phyloP scores from a whole-genome alignment of 495 filamentous ascomycete species.

The Bombardia bombarda region DNA sequence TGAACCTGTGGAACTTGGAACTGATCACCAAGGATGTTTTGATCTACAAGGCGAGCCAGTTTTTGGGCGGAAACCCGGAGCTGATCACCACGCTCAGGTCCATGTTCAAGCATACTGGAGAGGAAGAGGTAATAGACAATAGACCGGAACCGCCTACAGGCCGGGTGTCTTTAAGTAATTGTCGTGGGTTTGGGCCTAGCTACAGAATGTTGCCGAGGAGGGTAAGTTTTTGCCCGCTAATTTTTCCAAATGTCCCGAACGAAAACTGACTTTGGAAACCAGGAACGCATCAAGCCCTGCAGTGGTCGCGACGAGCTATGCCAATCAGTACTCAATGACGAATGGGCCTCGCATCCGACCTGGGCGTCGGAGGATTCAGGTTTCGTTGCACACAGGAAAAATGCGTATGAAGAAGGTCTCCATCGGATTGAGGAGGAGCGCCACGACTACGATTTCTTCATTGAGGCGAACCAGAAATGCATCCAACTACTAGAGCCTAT shows the following conservation, averaged over 20 bases:
- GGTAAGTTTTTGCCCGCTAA: constrained; percentile 27
- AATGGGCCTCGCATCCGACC: constrained; percentile 97
- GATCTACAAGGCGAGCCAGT: constrained; percentile 70
- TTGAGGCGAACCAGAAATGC: constrained; percentile 85
- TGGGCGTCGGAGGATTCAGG: constrained; percentile 99
- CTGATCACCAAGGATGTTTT: constrained; percentile 76
- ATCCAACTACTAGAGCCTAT: constrained; percentile 94
- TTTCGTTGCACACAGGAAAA: constrained; percentile 97
- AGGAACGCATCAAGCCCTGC: constrained; percentile 79
- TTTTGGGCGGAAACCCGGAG: constrained; percentile 82
- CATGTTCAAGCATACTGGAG: constrained; percentile 64
- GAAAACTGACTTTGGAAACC: not conserved
- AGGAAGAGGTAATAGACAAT: constrained; percentile 73
- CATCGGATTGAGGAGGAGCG: constrained; percentile 97
- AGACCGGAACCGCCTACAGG: constrained; percentile 62
- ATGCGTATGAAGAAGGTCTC: constrained; percentile 81
- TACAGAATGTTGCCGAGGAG: constrained; percentile 86
- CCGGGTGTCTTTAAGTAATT: constrained; percentile 83
- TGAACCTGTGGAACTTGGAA: constrained; percentile 87
- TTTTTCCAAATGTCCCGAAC: constrained; percentile 1
- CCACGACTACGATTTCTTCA: constrained; percentile 97
- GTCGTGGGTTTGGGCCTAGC: constrained; percentile 85
- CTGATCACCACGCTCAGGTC: constrained; percentile 76
- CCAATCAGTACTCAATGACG: constrained; percentile 83
- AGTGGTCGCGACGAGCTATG: constrained; percentile 93